A percentile compares a stretch with the other conserved stretches of the same genome.
phyloP scores from a whole-genome alignment of 257 asterid genomes.

The Ophiorrhiza pumila region DNA sequence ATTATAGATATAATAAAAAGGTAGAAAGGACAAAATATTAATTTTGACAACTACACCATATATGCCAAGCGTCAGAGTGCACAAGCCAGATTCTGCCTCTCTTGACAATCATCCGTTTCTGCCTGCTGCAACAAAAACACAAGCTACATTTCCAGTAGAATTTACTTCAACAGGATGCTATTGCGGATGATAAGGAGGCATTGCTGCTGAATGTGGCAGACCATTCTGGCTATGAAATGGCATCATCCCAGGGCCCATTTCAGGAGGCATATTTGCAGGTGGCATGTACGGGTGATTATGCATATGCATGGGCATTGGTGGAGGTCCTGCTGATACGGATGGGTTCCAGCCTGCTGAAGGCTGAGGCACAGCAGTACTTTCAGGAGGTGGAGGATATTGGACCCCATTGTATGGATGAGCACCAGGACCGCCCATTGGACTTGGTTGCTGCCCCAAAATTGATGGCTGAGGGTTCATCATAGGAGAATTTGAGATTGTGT shows the following conservation, averaged over 20 bases:
- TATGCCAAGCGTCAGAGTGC: background rate
- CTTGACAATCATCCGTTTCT: background rate
- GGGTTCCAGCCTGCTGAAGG: slow-evolving; percentile 73
- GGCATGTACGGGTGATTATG: slow-evolving; percentile 68
- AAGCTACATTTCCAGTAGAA: background rate
- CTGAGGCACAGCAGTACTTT: slow-evolving; percentile 41
- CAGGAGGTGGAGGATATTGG: slow-evolving; percentile 53
- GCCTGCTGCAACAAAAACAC: slow-evolving; percentile 3
- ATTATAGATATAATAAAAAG: background rate
- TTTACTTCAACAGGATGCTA: slow-evolving; percentile 21
- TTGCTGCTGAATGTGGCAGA: slow-evolving; percentile 49
- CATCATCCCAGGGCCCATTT: slow-evolving; percentile 48
- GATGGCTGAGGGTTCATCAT: slow-evolving; percentile 67
- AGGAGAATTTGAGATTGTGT: slow-evolving; percentile 62
- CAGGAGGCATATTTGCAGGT: slow-evolving; percentile 38
- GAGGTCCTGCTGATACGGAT: slow-evolving; percentile 28
- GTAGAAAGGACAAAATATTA: background rate
- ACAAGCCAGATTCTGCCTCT: background rate
- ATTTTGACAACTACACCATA: background rate
- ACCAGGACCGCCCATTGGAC: slow-evolving; percentile 52
- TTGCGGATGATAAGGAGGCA: slow-evolving; percentile 65
- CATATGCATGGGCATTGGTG: slow-evolving; percentile 67
- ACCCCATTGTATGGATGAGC: slow-evolving; percentile 45
- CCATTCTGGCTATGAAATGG: slow-evolving; percentile 55
- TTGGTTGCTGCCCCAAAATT: slow-evolving; percentile 68